Evolutionary conservation across 1,139 yeast genomes (phyloP).

Genomic region (Yamadazyma blattariae): DNA sequence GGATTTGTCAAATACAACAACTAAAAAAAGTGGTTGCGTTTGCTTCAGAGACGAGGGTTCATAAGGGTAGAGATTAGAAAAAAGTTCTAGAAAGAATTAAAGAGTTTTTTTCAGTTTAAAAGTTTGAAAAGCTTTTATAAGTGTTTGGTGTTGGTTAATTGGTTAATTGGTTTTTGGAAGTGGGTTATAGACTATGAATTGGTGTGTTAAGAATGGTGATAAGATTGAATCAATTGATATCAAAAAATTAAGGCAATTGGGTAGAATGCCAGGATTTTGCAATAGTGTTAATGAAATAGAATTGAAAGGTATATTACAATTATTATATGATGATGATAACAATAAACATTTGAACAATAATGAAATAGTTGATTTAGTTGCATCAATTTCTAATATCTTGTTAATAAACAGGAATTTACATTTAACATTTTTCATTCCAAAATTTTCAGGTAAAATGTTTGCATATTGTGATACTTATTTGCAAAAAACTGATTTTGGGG

Average conservation of each 20-base stretch:
- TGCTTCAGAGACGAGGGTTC: no score
- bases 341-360: slow-evolving; percentile 2
- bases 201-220: slow-evolving; percentile 1
- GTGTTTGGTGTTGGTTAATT: no score
- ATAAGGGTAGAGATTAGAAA: no score
- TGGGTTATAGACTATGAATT: no score
- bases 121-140: no score
- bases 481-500: slow-evolving; percentile 2
- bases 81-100: no score
- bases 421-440: slow-evolving; percentile 17
- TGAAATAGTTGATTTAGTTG: slow-evolving; percentile 19
- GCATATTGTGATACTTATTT: slow-evolving; percentile 15
- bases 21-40: no score
- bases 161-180: no score
- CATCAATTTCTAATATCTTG: slow-evolving; percentile 20
- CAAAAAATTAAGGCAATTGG: slow-evolving; percentile 14
- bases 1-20: no score
- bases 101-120: no score
- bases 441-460: slow-evolving; percentile 17
- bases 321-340: slow-evolving; percentile 8
- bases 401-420: slow-evolving; percentile 25
- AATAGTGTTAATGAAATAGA: slow-evolving; percentile 13
- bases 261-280: slow-evolving; percentile 22
- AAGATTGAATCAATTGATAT: slow-evolving; percentile 1
- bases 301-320: slow-evolving; percentile 17